These are phyloP conservation scores for Nasturtium officinale DNA, from an alignment of 345 rosid genomes.

Conservation along the genomic window DNA sequence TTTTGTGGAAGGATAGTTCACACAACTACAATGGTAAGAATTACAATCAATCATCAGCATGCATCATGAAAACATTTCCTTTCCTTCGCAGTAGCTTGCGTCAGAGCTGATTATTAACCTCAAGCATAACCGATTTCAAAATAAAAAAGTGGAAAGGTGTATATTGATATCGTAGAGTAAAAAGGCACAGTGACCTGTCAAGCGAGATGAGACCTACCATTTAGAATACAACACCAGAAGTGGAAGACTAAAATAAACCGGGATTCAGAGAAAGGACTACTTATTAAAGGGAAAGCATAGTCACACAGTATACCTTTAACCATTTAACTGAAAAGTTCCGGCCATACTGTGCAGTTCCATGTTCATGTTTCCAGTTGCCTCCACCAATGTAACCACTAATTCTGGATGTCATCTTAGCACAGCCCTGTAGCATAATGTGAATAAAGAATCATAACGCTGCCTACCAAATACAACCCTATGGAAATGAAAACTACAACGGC, in stretches of 20 bases:
- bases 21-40: constrained; percentile 69
- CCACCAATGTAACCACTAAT: constrained; percentile 89
- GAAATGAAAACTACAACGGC: constrained; percentile 8
- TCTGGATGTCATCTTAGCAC: constrained; percentile 98
- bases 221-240: constrained; percentile 14
- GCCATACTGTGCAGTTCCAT: constrained; percentile 98
- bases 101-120: constrained; percentile 19
- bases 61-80: neutral
- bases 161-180: constrained; percentile 7
- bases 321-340: constrained; percentile 98
- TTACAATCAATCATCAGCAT: constrained; percentile 35
- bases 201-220: neutral
- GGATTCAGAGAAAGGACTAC: neutral
- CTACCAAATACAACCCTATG: constrained; percentile 7
- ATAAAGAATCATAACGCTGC: neutral
- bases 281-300: constrained; percentile 16
- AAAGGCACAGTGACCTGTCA: constrained; percentile 12
- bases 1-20: constrained; percentile 91
- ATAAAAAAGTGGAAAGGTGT: constrained; percentile 2
- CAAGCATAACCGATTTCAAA: constrained; percentile 8
- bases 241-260: constrained; percentile 8
- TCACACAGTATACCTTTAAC: constrained; percentile 68
- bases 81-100: neutral
- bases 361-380: constrained; percentile 98
- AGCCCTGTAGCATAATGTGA: constrained; percentile 61